Conservation (phyloP, 345 rosid species). For the Gossypioides kirkii region DNA sequence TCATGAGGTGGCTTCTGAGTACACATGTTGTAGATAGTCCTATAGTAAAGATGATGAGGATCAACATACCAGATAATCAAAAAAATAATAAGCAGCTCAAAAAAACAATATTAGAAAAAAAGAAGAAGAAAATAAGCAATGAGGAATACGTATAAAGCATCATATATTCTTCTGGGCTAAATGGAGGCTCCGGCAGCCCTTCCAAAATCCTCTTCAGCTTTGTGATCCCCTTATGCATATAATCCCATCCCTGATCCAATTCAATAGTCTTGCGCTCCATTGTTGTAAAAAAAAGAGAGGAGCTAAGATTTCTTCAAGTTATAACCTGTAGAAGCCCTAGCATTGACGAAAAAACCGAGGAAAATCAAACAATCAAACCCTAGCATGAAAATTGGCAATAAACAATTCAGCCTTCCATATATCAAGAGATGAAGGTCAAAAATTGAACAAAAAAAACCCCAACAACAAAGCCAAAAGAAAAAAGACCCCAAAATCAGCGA, state of each 20-base stretch:
- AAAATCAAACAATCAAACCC: background rate
- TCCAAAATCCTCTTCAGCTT: conserved; percentile 81
- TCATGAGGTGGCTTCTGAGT: conserved; percentile 83
- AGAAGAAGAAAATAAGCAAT: conserved; percentile 1
- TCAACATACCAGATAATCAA: background rate
- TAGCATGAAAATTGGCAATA: background rate
- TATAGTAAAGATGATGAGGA: conserved; percentile 19
- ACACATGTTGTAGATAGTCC: conserved; percentile 78
- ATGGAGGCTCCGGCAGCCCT: conserved; percentile 50
- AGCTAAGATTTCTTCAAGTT: conserved; percentile 8
- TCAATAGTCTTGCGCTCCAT: conserved; percentile 67
- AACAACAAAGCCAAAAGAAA: background rate
- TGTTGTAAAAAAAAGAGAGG: conserved; percentile 1
- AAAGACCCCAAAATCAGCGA: background rate
- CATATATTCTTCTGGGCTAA: conserved; percentile 74
- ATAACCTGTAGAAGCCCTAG: conserved; percentile 8
- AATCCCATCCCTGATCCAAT: conserved; percentile 80
- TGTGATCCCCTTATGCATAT: conserved; percentile 66
- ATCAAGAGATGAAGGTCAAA: background rate
- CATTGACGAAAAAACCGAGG: background rate
- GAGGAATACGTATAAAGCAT: conserved; percentile 62
- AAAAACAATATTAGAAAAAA: conserved; percentile 1
- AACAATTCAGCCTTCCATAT: background rate
- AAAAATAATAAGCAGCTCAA: background rate
- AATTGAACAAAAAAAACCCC: background rate